Conservation (phyloP, 768 basidiomycete species). For the Kwoniella sp. region DNA sequence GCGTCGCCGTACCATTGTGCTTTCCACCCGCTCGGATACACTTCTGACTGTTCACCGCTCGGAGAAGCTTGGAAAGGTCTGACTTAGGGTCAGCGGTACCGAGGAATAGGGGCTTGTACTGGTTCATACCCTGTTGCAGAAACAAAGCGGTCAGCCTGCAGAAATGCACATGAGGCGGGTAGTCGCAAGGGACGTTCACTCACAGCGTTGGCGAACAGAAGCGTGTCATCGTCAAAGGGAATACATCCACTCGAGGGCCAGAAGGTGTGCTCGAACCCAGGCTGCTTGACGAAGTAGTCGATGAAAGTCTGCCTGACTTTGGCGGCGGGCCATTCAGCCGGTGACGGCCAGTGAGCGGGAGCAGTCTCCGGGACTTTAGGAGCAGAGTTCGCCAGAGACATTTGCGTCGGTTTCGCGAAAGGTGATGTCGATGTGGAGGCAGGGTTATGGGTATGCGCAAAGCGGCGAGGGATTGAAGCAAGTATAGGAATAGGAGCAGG, state of each 20-base stretch:
- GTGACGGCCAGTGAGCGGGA: slow-evolving; percentile 52
- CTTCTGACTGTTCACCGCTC: slow-evolving; percentile 95
- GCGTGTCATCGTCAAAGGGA: slow-evolving; percentile 95
- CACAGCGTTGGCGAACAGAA: slow-evolving; percentile 97
- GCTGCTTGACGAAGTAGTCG: slow-evolving; percentile 73
- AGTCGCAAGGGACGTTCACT: slow-evolving; percentile 55
- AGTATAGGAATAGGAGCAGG: not conserved
- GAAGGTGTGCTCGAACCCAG: slow-evolving; percentile 70
- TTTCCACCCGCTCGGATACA: slow-evolving; percentile 99
- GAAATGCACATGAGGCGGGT: not conserved
- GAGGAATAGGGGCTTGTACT: slow-evolving; percentile 98
- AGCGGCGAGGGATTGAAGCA: not conserved
- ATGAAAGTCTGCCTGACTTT: slow-evolving; percentile 88
- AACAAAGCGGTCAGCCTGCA: not conserved
- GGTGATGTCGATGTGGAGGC: not conserved
- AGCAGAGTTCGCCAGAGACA: slow-evolving; percentile 32
- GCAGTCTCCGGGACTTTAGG: slow-evolving; percentile 41
- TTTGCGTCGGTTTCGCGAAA: not conserved
- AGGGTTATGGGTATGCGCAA: not conserved
- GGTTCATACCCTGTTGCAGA: slow-evolving; percentile 56
- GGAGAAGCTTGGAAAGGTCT: slow-evolving; percentile 82
- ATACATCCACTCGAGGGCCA: slow-evolving; percentile 89
- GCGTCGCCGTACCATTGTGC: slow-evolving; percentile 86
- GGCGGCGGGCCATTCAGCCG: slow-evolving; percentile 70
- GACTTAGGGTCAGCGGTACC: slow-evolving; percentile 96